These are phyloP conservation scores for Aspergillus egyptiacus DNA, from an alignment of 495 filamentous ascomycete species.

Conservation along the genomic window DNA sequence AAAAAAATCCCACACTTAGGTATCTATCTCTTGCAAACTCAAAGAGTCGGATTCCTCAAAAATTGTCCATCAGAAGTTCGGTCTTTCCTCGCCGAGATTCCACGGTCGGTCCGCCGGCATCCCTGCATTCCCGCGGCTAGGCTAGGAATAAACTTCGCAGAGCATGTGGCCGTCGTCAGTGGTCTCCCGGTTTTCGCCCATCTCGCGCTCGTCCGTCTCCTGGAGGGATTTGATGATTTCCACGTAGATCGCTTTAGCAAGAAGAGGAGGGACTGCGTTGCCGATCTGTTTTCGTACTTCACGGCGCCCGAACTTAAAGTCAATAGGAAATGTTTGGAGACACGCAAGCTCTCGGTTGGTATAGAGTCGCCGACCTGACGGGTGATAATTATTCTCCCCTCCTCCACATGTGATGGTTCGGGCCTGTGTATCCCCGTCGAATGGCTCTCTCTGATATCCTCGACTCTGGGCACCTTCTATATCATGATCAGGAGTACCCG, in stretches of 20 bases:
- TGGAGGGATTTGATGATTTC: conserved; percentile 54
- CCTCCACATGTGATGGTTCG: conserved; percentile 66
- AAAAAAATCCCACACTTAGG: too few species aligned
- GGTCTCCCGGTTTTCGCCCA: neutral
- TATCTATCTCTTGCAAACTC: neutral
- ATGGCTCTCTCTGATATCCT: conserved; percentile 15
- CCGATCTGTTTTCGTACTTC: conserved; percentile 68
- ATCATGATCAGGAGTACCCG: conserved; percentile 41
- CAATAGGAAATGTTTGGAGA: conserved; percentile 66
- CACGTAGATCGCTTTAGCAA: conserved; percentile 54
- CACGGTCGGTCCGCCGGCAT: conserved; percentile 13
- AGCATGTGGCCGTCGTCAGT: neutral
- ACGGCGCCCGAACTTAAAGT: conserved; percentile 50
- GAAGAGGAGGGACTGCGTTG: conserved; percentile 72
- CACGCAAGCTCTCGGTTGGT: conserved; percentile 69
- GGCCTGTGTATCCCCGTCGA: conserved; percentile 46
- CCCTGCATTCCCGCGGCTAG: conserved; percentile 14
- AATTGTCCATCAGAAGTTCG: neutral
- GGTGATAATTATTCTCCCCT: conserved; percentile 62
- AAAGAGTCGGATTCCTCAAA: neutral
- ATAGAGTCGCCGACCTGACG: conserved; percentile 57
- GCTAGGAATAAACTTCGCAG: neutral
- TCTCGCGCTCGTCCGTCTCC: conserved; percentile 45
- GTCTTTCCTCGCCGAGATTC: neutral
- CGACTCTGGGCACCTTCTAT: conserved; percentile 23